Evolutionary conservation across 306 rosid species (phyloP), one percentile per base, ranked within the genome.

Genomic region (Mimosa pudica): DNA sequence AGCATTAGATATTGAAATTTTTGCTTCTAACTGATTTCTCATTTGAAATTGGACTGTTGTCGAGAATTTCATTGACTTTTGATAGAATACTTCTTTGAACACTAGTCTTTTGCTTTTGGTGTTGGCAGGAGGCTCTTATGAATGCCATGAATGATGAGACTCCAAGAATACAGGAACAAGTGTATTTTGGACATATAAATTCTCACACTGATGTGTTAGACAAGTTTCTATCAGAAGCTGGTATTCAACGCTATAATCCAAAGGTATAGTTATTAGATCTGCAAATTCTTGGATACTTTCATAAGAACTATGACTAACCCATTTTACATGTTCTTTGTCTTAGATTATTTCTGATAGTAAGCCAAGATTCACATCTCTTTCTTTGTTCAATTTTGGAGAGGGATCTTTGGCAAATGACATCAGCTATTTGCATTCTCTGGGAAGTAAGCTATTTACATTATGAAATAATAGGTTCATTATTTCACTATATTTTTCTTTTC

Each of bases 131-230:
- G 44, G 87, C 99, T 75, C 87, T 95, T 68, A 20, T 84, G 61
- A 93, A 88, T 86, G 93, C 96, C 81, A 85, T 95, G 97, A 93
- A 91, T 55, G 97, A 95, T 46, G 99, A 95, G 88, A 90, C 92
- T 75, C 92, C 94, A 48, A 92, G 94, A 83, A 87, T 95, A 82
- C 99, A 95, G 84, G 99, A 95, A 83, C 97, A 89, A 85, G 99
- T 95, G 60, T 95, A 95, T 85, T 95, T 84, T 84, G 99, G 99
- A 80, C 96, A 91, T 68, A 89, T 95, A 85, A 86, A 92, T 80
- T 88, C 98, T 76, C 87, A 61, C 77, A 95, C 98, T 71, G 94
- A 93, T 73, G 96, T 95, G 73, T 90, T 95, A 75, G 90, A 66
- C 41, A 93, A 89, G 66, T 90, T 91, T 80, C 82, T 95, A 76